phyloP scores from a whole-genome alignment of 225 moss, liverwort and hornwort species.

The Bryoerythrophyllum caledonicum region DNA sequence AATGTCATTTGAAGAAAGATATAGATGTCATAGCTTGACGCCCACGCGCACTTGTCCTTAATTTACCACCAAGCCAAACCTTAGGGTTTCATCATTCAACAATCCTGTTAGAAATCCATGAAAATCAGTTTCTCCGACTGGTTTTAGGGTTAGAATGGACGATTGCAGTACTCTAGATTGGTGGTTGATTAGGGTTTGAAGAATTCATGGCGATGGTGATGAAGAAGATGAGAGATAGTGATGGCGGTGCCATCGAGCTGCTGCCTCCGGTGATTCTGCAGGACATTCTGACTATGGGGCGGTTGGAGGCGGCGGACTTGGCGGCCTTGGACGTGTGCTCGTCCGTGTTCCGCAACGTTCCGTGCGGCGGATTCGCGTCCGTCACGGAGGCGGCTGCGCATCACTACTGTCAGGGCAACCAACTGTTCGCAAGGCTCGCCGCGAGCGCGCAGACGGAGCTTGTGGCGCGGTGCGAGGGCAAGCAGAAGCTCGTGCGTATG shows the following conservation, averaged over 20 bases:
- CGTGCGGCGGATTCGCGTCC: conserved; percentile 74
- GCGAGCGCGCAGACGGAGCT: conserved; percentile 50
- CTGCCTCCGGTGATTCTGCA: conserved; percentile 66
- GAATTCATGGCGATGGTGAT: neutral
- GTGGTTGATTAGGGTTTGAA: neutral
- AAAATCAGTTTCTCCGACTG: too few relatives aligned
- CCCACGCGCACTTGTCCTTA: neutral
- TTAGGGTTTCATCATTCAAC: neutral
- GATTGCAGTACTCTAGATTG: neutral
- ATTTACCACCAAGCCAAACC: neutral
- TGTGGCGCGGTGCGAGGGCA: conserved; percentile 64
- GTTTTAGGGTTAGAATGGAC: neutral
- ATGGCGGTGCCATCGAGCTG: conserved; percentile 23
- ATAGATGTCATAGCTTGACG: neutral
- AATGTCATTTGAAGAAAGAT: too few relatives aligned
- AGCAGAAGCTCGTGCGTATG: conserved; percentile 79
- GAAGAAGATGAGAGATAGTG: conserved; percentile 19
- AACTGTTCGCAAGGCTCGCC: conserved; percentile 50
- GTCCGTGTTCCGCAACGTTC: conserved; percentile 62
- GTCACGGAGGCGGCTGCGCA: conserved; percentile 73
- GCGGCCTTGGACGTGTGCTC: conserved; percentile 70
- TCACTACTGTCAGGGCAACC: conserved; percentile 51
- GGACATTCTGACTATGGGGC: conserved; percentile 60
- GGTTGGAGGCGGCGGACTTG: conserved; percentile 60
- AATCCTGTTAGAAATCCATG: too few relatives aligned